Evolutionary conservation across 371 early-diverging fungal species (phyloP).

Genomic region (Zopfochytrium polystomum): DNA sequence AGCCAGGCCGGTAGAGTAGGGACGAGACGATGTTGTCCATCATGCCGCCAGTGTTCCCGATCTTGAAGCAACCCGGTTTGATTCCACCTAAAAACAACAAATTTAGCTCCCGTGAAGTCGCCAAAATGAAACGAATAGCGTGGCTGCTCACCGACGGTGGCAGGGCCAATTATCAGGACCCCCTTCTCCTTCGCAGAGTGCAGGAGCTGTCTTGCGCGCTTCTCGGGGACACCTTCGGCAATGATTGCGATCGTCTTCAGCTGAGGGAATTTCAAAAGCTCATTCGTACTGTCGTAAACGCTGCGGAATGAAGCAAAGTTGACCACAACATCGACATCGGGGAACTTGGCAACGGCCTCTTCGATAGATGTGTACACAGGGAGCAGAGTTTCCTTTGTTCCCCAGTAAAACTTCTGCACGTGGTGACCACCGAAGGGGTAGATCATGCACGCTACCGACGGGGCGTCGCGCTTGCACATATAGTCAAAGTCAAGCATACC

Average conservation of each 20-base stretch:
- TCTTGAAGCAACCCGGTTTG: slow-evolving; percentile 99
- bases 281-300: slow-evolving; percentile 87
- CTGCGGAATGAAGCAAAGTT: slow-evolving; percentile 97
- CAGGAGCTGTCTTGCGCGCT: slow-evolving; percentile 87
- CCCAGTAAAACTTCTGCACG: slow-evolving; percentile 99
- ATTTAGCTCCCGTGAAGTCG: neutral
- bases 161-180: slow-evolving; percentile 94
- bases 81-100: slow-evolving; percentile 77
- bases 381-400: slow-evolving; percentile 92
- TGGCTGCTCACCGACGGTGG: slow-evolving; percentile 98
- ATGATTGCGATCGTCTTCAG: slow-evolving; percentile 94
- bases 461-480: slow-evolving; percentile 91
- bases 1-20: slow-evolving; percentile 93
- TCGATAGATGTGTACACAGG: slow-evolving; percentile 87
- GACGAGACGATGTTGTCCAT: slow-evolving; percentile 98
- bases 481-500: slow-evolving; percentile 99
- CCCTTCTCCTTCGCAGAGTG: slow-evolving; percentile 75
- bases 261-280: slow-evolving; percentile 72
- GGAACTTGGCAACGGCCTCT: slow-evolving; percentile 81
- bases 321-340: slow-evolving; percentile 91
- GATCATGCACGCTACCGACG: slow-evolving; percentile 98
- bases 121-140: slow-evolving; percentile 1
- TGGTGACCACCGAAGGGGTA: slow-evolving; percentile 98
- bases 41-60: slow-evolving; percentile 99
- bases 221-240: slow-evolving; percentile 98